Base-by-base conservation (phyloP, 2,329 filamentous ascomycete genomes). In the Lachnellula willkommii region DNA sequence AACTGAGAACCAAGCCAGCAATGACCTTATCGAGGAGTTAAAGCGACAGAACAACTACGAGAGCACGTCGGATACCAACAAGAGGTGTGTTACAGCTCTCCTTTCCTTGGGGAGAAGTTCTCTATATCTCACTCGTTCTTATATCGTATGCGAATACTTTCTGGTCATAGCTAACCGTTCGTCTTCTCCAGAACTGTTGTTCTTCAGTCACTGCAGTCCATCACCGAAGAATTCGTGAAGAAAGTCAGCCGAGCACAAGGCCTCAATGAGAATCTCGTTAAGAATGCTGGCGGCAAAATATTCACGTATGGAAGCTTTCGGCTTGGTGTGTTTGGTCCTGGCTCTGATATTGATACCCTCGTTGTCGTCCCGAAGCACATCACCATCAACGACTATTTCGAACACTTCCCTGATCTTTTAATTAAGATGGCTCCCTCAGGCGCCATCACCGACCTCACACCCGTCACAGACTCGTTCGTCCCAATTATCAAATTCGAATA, bases 401-500 rank as follows among this genome's bases (percentile, higher is more conserved):
- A 88, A 52, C 79, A 88, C 65, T 96, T 96, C 65, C 92, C 92
- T n/a, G 77, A 82, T 20, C 75, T 95, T 48, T 82, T 99, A 49
- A 76, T 87, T 64, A 79, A 86, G 63, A 87, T 94, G 81, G 85
- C 89, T 1, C 83, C 88, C 8, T 76, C 83, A 39, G 88, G 85
- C n/a, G 80, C 91, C 57, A 90, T 97, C 65, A 87, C 88, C 58
- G 90, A 95, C 69, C 79, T 96, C 66, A 87, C 89, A 2, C 83
- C 88, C 0, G 94, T 99, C 39, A 87, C 87, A 48, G 93, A 95
- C 67, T 90, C 93, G 4, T 95, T 90, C 68, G 93, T 97, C 7
- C 94, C 94, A 48, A 95, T 99, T 70, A 97, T 99, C 77, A 97
- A 96, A 71, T 89, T 97, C 67, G 90, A 95, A 70, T 90, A 95